Evolutionary conservation across 129 eudicot species (phyloP).

Genomic region (Ambrosia artemisiifolia): DNA sequence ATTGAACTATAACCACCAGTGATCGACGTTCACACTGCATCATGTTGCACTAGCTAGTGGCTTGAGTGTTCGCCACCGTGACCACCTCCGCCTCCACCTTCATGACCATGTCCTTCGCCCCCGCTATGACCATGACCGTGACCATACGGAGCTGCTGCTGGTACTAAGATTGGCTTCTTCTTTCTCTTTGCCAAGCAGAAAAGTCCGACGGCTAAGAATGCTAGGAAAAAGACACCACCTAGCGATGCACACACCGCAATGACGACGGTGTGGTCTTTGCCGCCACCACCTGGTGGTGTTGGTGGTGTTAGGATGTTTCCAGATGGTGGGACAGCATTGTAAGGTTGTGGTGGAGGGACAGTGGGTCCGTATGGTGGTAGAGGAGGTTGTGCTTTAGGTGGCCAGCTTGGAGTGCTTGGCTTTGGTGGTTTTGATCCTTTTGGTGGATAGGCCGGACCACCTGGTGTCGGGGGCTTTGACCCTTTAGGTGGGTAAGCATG

Average conservation of each 20-base stretch:
- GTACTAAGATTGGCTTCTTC: constrained; percentile 56
- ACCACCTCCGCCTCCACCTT: constrained; percentile 11
- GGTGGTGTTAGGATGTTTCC: constrained; percentile 45
- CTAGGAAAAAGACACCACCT: constrained; percentile 67
- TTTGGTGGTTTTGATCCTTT: constrained; percentile 31
- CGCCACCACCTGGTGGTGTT: constrained; percentile 48
- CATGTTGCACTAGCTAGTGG: constrained; percentile 13
- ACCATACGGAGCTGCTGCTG: constrained; percentile 42
- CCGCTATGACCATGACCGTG: constrained; percentile 38
- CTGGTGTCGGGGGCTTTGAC: constrained; percentile 35
- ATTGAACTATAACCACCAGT: constrained; percentile 14
- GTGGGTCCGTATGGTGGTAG: constrained; percentile 34
- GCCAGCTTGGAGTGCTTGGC: constrained; percentile 32
- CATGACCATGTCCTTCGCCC: constrained; percentile 24
- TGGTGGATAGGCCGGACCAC: constrained; percentile 34
- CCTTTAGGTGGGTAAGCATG: constrained; percentile 26
- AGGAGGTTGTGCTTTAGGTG: constrained; percentile 40
- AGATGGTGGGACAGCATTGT: constrained; percentile 40
- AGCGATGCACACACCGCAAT: constrained; percentile 68
- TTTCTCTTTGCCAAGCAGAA: constrained; percentile 69
- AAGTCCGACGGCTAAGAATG: constrained; percentile 66
- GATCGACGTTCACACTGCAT: not conserved
- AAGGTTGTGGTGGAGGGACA: constrained; percentile 32
- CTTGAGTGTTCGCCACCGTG: constrained; percentile 30
- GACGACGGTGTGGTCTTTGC: constrained; percentile 48